Evolutionary conservation across 208 protist genomes (phyloP).

Genomic region (Leishmania arabica): DNA sequence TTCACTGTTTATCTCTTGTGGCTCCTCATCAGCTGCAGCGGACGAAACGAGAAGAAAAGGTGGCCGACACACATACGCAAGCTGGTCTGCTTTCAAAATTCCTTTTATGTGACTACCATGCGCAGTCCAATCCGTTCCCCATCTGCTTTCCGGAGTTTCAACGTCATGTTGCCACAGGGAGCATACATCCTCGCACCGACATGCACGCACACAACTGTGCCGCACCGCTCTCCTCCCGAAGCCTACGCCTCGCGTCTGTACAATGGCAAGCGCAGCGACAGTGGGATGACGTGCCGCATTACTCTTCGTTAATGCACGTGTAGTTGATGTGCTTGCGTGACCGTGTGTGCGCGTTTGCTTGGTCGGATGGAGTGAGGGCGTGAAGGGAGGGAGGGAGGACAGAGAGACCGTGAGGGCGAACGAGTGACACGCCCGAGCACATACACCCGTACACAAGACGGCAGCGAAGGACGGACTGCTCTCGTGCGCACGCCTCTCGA

Average conservation of each 20-base stretch:
- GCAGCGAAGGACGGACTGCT: not conserved
- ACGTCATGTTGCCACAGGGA: not conserved
- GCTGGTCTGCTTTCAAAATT: not conserved
- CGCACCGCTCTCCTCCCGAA: not conserved
- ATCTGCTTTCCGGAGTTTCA: not conserved
- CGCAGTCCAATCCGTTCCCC: not conserved
- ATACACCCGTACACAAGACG: not conserved
- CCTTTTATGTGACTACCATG: not conserved
- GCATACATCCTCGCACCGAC: not conserved
- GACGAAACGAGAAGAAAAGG: too few species aligned
- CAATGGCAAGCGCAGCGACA: not conserved
- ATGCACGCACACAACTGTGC: not conserved
- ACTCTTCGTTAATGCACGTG: not conserved
- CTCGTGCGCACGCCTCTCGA: not conserved
- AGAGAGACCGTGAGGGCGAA: not conserved
- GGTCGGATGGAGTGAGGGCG: not conserved
- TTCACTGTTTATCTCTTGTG: not conserved
- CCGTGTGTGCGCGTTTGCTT: not conserved
- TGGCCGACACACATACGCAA: not conserved
- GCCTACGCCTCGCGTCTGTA: too few species aligned
- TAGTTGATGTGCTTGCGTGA: not conserved
- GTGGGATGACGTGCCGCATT: not conserved
- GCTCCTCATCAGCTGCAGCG: not conserved
- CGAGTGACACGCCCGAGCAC: not conserved
- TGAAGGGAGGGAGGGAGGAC: not conserved